These are phyloP conservation scores for Pyrenochaeta sp. DNA, from an alignment of 2,329 filamentous ascomycete genomes.

Conservation along the genomic window DNA sequence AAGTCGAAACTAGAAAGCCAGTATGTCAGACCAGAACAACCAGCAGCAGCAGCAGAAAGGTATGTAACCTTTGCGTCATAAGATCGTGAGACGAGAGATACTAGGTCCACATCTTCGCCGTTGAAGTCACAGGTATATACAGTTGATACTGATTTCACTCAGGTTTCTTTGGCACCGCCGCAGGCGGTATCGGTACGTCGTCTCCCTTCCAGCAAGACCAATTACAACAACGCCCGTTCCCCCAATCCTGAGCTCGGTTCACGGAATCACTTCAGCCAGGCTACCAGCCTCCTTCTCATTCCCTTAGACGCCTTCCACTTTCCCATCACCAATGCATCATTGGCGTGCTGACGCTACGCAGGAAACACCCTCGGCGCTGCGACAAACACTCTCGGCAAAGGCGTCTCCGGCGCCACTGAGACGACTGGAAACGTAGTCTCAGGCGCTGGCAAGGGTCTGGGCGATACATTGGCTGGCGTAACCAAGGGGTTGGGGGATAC, in stretches of 20 bases:
- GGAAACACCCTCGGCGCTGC: slow-evolving; percentile 47
- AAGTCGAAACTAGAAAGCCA: slow-evolving; percentile 2
- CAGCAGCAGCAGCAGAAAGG: slow-evolving; percentile 34
- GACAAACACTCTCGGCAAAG: slow-evolving; percentile 45
- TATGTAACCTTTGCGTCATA: slow-evolving; percentile 6
- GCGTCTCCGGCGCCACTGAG: slow-evolving; percentile 40
- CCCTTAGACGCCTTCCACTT: too few relatives aligned
- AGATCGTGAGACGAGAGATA: too few relatives aligned
- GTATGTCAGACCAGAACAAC: slow-evolving; percentile 37
- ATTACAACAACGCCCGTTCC: background rate
- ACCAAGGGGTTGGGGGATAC: slow-evolving; percentile 47
- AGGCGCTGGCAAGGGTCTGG: slow-evolving; percentile 45
- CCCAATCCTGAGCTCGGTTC: too few relatives aligned
- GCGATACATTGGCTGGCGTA: slow-evolving; percentile 45
- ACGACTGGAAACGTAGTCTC: slow-evolving; percentile 43
- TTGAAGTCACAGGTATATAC: too few relatives aligned
- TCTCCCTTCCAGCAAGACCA: background rate
- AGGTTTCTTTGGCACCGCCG: slow-evolving; percentile 46
- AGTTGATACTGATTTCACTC: background rate
- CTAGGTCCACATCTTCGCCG: too few relatives aligned
- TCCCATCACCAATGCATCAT: too few relatives aligned
- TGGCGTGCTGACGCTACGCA: slow-evolving; percentile 2
- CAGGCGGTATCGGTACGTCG: slow-evolving; percentile 39
- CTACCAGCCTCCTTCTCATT: too few relatives aligned
- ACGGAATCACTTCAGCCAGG: too few relatives aligned